Evolutionary conservation across 2,329 filamentous ascomycete genomes (phyloP), one percentile per base, ranked within the genome.

Genomic region (Exophiala phaeomuriformis): DNA sequence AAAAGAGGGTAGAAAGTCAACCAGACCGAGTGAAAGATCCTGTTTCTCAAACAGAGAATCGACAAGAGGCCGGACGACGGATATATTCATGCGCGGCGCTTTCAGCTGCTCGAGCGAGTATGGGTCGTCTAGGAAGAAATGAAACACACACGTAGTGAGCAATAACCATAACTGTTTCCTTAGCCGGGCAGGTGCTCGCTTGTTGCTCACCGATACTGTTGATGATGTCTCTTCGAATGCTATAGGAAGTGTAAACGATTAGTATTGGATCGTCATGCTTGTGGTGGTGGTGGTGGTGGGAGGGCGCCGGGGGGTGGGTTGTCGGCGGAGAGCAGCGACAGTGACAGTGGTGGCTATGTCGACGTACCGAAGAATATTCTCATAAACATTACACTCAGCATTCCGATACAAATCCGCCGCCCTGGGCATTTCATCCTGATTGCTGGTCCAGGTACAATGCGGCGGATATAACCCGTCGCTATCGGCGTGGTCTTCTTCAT

Each of bases 61-160:
- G n/a, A 93, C 86, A 29, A 93, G 72, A 1, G 88, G 88, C 53
- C 88, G 80, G 19, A 93, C 83, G 42, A 93, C 84, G 1, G 85
- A 78, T 47, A 88, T 79, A 66, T 93, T 93, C 75, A 93, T 89
- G 54, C 87, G 80, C 51, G 89, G 84, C 67, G 89, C 86, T 64
- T 84, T 81, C 58, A 94, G 74, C 72, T 93, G 88, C 62, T 90
- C 85, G 52, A 86, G 73, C 52, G 82, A 88, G 65, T 83, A 83
- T 28, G 80, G 79, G 66, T 83, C 80, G 67, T 83, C 80, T 77
- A 61, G 46, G 28, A n/a, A 48, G 31, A 28, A 33, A 30, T 37
- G 29, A 35, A 28, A 44, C 27, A 8, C 19, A 19, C 19, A 19
- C 19, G 19, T 19, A 19, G 19, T 19, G 19, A 19, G 19, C 19